phyloP scores from a whole-genome alignment of 176 grass and related monocot species.

The Luzula sylvatica region DNA sequence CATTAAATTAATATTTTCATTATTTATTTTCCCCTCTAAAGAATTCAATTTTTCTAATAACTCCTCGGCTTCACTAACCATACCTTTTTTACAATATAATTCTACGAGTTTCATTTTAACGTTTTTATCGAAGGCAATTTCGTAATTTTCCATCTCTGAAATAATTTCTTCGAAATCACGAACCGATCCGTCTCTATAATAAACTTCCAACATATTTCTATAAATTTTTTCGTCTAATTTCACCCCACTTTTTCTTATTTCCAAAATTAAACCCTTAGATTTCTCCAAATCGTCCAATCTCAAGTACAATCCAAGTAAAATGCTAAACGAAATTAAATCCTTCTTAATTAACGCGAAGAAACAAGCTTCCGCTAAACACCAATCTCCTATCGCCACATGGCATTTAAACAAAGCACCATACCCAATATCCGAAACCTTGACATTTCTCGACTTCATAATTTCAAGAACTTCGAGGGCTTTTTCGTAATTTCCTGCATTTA shows the following conservation, averaged over 20 bases:
- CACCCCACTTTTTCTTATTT: slow-evolving; percentile 32
- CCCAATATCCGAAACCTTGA: slow-evolving; percentile 49
- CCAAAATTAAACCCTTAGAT: slow-evolving; percentile 43
- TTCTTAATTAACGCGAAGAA: slow-evolving; percentile 44
- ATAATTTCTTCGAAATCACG: slow-evolving; percentile 41
- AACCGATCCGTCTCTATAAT: slow-evolving; percentile 42
- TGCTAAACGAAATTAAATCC: slow-evolving; percentile 53
- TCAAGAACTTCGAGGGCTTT: slow-evolving; percentile 54
- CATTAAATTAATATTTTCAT: slow-evolving; percentile 16
- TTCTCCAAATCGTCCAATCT: slow-evolving; percentile 58
- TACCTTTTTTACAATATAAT: slow-evolving; percentile 37
- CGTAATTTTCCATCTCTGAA: slow-evolving; percentile 40
- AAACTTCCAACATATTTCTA: slow-evolving; percentile 68
- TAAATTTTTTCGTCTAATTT: slow-evolving; percentile 54
- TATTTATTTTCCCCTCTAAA: slow-evolving; percentile 21
- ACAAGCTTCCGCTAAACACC: slow-evolving; percentile 44
- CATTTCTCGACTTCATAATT: slow-evolving; percentile 43
- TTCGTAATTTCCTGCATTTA: slow-evolving; percentile 38
- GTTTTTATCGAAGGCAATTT: slow-evolving; percentile 24
- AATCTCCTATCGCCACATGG: slow-evolving; percentile 53
- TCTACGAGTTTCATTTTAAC: slow-evolving; percentile 39
- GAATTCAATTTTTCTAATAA: slow-evolving; percentile 23
- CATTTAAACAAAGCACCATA: slow-evolving; percentile 59
- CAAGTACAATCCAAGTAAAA: slow-evolving; percentile 60
- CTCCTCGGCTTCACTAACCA: slow-evolving; percentile 35